Conservation (phyloP, 768 basidiomycete species). For the Pisolithus orientalis region DNA sequence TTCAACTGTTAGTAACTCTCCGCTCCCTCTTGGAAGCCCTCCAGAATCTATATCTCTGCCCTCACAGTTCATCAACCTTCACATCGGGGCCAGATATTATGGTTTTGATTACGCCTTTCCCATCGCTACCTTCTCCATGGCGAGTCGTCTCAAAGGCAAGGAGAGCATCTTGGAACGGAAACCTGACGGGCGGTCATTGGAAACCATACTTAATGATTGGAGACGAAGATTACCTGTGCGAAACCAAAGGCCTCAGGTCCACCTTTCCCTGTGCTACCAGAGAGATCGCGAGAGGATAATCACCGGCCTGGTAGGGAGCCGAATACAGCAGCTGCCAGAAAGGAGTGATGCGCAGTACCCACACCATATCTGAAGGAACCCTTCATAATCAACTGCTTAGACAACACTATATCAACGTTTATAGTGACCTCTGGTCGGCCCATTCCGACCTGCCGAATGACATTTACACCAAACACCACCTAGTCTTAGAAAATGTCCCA, state of each 20-base stretch:
- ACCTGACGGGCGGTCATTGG: conserved; percentile 34
- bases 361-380: conserved; percentile 93
- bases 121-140: conserved; percentile 76
- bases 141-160: conserved; percentile 80
- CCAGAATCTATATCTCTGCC: no score
- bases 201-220: background rate
- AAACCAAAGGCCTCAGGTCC: conserved; percentile 82
- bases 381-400: conserved; percentile 76
- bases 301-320: conserved; percentile 52
- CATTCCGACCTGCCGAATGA: conserved; percentile 66
- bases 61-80: conserved; percentile 34
- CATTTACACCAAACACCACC: background rate
- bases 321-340: conserved; percentile 1
- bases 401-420: conserved; percentile 61
- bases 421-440: conserved; percentile 71
- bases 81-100: conserved; percentile 81
- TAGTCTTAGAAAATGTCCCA: conserved; percentile 14
- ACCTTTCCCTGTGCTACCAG: conserved; percentile 78
- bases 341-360: conserved; percentile 18
- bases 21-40: no score
- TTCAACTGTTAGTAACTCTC: background rate
- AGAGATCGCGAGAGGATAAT: conserved; percentile 80
- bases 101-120: conserved; percentile 83
- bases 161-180: conserved; percentile 68
- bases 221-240: conserved; percentile 58